Base-by-base conservation (phyloP, 768 basidiomycete genomes). In the Hypsizygus marmoreus region DNA sequence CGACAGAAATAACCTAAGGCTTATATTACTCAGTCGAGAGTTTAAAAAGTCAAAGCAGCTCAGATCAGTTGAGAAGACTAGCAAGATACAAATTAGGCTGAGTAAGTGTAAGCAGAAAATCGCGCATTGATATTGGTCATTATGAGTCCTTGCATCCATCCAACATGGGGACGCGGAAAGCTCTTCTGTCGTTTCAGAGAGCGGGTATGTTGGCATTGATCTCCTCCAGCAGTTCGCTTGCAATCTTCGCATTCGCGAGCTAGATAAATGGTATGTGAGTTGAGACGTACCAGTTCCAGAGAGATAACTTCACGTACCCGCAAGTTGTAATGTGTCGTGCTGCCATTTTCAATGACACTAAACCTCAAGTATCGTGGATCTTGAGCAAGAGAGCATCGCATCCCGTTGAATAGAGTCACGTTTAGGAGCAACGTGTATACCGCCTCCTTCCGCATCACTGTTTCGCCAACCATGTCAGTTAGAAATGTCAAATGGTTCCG, bases 401-500 rank as follows among this genome's bases (percentile, higher is more conserved):
- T 91, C 24, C 89, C 89, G 55, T 72, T 70, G 73, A 91, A 91
- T 41, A 91, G 69, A 36, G 84, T 80, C 38, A 84, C 79, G 55
- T 91, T 91, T 33, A 91, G 71, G 45, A 91, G 59, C 41, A 91
- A 64, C 2, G 86, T 74, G 60, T 82, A 85, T 14, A 91, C 88
- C 0, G 88, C 89, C 56, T 91, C 89, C 62, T 90, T 91, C 50
- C 89, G 79, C 88, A 91, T 90, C 14, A 91, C 89, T 91, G 54
- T 3, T 47, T 19, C 6, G 17, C 4, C 12, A 25, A 29, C 12
- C 40, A 38, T 38, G 23, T 28, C 22, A 62, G 34, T 38, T 13
- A 44, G 33, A 7, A 13, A 23, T 26, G 14, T 23, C 10, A 48
- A 36, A 9, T 11, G 9, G 10, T 7, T 25, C 40, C 14, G 28